Percentiles rank a stretch among this genome's conserved stretches.
phyloP scores from a whole-genome alignment of 31 red algal species.

The Asparagopsis taxiformis region DNA sequence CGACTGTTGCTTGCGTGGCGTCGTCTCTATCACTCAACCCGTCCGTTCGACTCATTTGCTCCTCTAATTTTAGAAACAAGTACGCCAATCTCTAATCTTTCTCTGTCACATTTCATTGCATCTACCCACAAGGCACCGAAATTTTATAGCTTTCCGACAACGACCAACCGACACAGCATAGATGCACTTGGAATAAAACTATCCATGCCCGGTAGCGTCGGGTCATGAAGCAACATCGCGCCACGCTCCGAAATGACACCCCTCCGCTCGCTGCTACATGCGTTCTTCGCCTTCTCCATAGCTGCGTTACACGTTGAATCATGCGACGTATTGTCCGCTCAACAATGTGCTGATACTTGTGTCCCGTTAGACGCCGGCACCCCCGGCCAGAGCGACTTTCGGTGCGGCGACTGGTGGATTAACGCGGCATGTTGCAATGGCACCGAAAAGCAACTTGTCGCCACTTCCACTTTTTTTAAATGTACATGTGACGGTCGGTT shows the following conservation, averaged over 20 bases:
- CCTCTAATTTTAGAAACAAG: too few relatives aligned
- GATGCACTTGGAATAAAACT: too few relatives aligned
- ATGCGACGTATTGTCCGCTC: constrained; percentile 2
- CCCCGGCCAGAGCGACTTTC: constrained; percentile 26
- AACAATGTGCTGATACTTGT: constrained; percentile 28
- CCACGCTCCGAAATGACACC: constrained; percentile 3
- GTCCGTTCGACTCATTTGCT: too few relatives aligned
- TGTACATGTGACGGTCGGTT: constrained; percentile 48
- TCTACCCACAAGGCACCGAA: too few relatives aligned
- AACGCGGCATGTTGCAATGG: constrained; percentile 57
- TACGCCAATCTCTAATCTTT: too few relatives aligned
- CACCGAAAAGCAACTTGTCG: constrained; percentile 17
- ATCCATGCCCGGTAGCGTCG: too few relatives aligned
- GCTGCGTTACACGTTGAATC: neutral
- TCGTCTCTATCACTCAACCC: too few relatives aligned
- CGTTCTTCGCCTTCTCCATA: neutral
- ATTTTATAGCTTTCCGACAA: too few relatives aligned
- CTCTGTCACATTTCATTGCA: too few relatives aligned
- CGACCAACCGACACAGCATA: too few relatives aligned
- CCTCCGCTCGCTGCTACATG: neutral
- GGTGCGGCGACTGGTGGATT: constrained; percentile 62
- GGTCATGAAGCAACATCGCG: too few relatives aligned
- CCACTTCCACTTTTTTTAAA: constrained; percentile 33
- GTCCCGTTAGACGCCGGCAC: constrained; percentile 46
- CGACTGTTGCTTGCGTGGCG: too few relatives aligned